Percentiles rank a stretch among this genome's conserved stretches.
These are phyloP conservation scores for Waltergamsia citrina DNA, from an alignment of 2,329 filamentous ascomycete species.

Conservation along the genomic window DNA sequence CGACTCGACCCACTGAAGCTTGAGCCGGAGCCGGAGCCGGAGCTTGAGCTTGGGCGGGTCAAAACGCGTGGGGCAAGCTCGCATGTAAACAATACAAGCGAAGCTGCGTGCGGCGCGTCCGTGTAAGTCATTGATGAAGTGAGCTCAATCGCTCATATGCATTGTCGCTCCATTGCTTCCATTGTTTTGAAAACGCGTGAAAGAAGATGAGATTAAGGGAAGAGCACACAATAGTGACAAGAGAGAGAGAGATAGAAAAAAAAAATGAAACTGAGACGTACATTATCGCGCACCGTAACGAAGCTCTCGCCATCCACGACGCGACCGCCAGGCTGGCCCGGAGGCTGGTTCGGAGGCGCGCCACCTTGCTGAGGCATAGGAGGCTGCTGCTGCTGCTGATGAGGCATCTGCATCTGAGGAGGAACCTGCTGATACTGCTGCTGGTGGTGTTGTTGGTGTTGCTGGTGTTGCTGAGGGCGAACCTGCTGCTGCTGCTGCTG, in stretches of 20 bases:
- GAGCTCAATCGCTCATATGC: no score
- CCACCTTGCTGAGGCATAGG: slow-evolving; percentile 4
- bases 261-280: slow-evolving; percentile 26
- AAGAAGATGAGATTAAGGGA: no score
- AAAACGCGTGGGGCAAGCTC: no score
- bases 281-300: slow-evolving; percentile 69
- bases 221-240: no score
- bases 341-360: slow-evolving; percentile 6
- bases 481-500: not conserved
- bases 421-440: slow-evolving; percentile 7
- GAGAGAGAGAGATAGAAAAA: not conserved
- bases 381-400: slow-evolving; percentile 10
- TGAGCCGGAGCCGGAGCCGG: no score
- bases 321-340: slow-evolving; percentile 16
- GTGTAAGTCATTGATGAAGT: no score
- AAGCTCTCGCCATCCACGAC: slow-evolving; percentile 66
- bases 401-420: slow-evolving; percentile 7
- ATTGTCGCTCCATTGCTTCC: not conserved
- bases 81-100: not conserved
- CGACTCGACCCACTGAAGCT: no score
- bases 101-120: not conserved
- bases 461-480: slow-evolving; percentile 5
- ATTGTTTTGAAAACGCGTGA: not conserved
- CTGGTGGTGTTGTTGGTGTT: slow-evolving; percentile 8
- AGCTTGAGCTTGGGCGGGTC: no score